phyloP scores from a whole-genome alignment of 352 stramenopile genomes.

The Pythium dissotocum region DNA sequence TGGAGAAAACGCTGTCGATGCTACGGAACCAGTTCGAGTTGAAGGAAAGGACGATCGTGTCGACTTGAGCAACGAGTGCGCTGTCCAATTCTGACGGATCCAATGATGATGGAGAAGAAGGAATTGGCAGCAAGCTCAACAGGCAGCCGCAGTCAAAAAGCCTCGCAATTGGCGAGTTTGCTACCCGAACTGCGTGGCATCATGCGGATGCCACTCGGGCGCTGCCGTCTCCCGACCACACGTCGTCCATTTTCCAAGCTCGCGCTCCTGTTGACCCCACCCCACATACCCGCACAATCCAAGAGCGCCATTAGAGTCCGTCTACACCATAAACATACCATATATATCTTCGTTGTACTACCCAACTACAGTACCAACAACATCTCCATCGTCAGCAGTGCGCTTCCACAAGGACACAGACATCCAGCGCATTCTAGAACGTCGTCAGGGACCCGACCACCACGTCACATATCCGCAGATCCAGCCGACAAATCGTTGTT shows the following conservation, averaged over 20 bases:
- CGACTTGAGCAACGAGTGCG: constrained; percentile 9
- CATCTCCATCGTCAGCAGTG: not conserved
- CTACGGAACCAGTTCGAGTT: constrained; percentile 7
- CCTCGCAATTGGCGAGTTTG: constrained; percentile 38
- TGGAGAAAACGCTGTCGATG: constrained; percentile 9
- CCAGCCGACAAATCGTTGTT: not conserved
- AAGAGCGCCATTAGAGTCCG: constrained; percentile 4
- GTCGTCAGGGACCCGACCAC: not conserved
- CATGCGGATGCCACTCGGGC: constrained; percentile 31
- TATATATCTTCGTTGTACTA: constrained; percentile 5
- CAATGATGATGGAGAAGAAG: not conserved
- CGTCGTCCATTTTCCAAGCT: constrained; percentile 1
- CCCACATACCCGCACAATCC: not conserved
- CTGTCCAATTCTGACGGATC: constrained; percentile 1
- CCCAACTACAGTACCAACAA: not conserved
- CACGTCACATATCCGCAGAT: constrained; percentile 1
- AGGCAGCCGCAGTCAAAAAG: constrained; percentile 31
- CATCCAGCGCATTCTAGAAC: not conserved
- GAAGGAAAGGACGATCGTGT: constrained; percentile 23
- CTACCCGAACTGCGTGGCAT: constrained; percentile 32
- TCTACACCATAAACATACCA: constrained; percentile 4
- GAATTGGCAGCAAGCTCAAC: not conserved
- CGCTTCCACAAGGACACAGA: too few species aligned
- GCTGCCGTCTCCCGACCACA: constrained; percentile 22
- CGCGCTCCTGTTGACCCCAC: not conserved